These are phyloP conservation scores for Coemansia sp. DNA, from an alignment of 192 early-diverging fungal species.

Conservation along the genomic window DNA sequence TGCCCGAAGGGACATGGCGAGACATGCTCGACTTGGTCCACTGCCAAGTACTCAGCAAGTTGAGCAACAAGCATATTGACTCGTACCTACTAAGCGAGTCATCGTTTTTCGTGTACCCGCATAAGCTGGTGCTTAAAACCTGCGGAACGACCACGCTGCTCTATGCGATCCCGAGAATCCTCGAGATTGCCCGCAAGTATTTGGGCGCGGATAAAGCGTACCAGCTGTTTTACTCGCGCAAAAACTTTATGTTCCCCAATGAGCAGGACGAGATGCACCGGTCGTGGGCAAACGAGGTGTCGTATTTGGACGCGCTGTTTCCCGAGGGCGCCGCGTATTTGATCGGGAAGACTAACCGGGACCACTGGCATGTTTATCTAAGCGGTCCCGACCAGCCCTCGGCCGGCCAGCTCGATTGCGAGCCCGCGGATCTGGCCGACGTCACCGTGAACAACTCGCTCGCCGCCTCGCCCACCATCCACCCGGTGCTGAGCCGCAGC, in stretches of 20 bases:
- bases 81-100: conserved; percentile 96
- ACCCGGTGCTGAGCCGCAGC: conserved; percentile 32
- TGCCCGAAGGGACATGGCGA: conserved; percentile 80
- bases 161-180: conserved; percentile 79
- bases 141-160: conserved; percentile 96
- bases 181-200: conserved; percentile 72
- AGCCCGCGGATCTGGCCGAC: conserved; percentile 1
- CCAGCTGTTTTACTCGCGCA: conserved; percentile 93
- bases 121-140: conserved; percentile 94
- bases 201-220: conserved; percentile 58
- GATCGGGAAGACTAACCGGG: conserved; percentile 89
- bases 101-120: conserved; percentile 96
- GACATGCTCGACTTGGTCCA: conserved; percentile 92
- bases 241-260: conserved; percentile 95
- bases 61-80: conserved; percentile 78
- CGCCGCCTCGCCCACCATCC: conserved; percentile 24
- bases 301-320: conserved; percentile 64
- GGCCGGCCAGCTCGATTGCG: not conserved
- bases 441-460: conserved; percentile 35
- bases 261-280: conserved; percentile 84
- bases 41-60: conserved; percentile 86
- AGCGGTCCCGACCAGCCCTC: conserved; percentile 60
- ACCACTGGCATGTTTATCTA: conserved; percentile 96
- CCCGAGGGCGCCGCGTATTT: conserved; percentile 80
- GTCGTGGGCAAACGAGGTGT: conserved; percentile 89